phyloP scores from a whole-genome alignment of 2,329 filamentous ascomycete genomes.

The Ophiostoma populinum region DNA sequence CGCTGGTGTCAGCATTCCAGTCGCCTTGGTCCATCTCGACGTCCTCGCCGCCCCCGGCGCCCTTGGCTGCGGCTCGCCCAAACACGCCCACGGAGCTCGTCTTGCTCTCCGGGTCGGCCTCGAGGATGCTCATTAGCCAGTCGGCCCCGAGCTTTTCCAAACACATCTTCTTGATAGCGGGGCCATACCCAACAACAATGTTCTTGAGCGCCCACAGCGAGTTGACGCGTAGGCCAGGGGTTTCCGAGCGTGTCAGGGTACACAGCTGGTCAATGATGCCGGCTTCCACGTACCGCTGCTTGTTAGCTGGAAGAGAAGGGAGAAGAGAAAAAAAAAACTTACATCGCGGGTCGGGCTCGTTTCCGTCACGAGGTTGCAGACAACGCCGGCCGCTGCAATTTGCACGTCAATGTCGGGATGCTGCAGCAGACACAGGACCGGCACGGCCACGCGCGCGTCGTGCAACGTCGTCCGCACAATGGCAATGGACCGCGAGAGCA shows the following conservation, averaged over 20 bases:
- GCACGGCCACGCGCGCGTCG: slow-evolving; percentile 65
- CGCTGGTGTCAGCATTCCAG: slow-evolving; percentile 9
- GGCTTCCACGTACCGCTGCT: slow-evolving; percentile 50
- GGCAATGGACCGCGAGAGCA: slow-evolving; percentile 69
- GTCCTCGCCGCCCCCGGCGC: slow-evolving; percentile 33
- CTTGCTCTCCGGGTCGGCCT: slow-evolving; percentile 39
- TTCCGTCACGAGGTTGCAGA: slow-evolving; percentile 74
- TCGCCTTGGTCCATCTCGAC: slow-evolving; percentile 33
- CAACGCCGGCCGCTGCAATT: slow-evolving; percentile 66
- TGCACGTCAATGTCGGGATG: slow-evolving; percentile 65
- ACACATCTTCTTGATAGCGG: slow-evolving; percentile 58
- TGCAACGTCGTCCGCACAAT: slow-evolving; percentile 74
- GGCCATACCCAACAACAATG: slow-evolving; percentile 55
- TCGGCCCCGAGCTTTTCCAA: slow-evolving; percentile 60
- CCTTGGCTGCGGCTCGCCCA: too few relatives aligned
- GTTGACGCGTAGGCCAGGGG: slow-evolving; percentile 64
- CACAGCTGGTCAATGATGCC: slow-evolving; percentile 65
- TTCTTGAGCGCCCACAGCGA: slow-evolving; percentile 92
- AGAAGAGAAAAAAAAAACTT: slow-evolving; percentile 28
- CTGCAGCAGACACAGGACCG: slow-evolving; percentile 57
- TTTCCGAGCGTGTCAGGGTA: slow-evolving; percentile 65
- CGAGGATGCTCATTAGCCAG: slow-evolving; percentile 69
- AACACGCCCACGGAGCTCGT: slow-evolving; percentile 19
- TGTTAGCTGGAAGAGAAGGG: neutral
- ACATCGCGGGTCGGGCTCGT: slow-evolving; percentile 84